Evolutionary conservation across 495 filamentous ascomycete genomes (phyloP).

Genomic region (Delitschia confertaspora): DNA sequence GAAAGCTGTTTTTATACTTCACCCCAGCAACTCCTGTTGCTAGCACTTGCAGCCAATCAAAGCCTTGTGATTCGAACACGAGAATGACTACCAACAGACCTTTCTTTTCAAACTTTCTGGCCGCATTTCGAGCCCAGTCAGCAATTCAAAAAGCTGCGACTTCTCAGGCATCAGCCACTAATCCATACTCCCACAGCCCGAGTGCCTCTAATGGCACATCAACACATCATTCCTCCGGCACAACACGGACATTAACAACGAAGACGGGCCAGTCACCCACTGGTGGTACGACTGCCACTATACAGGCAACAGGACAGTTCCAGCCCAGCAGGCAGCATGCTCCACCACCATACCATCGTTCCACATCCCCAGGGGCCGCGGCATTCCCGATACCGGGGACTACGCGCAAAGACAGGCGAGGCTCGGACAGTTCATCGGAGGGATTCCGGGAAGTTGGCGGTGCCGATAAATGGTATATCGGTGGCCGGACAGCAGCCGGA

Average conservation of each 20-base stretch:
- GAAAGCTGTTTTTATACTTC: too few species aligned
- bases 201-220: conserved; percentile 40
- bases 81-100: conserved; percentile 74
- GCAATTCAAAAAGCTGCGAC: conserved; percentile 38
- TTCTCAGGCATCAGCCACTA: conserved; percentile 30
- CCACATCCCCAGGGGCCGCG: conserved; percentile 21
- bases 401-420: conserved; percentile 46
- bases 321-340: conserved; percentile 25
- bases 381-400: conserved; percentile 22
- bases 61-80: too few species aligned
- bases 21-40: too few species aligned
- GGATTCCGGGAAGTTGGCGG: conserved; percentile 69
- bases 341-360: conserved; percentile 31
- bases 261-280: conserved; percentile 10
- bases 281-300: conserved; percentile 17
- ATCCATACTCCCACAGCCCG: conserved; percentile 35
- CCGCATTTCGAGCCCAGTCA: conserved; percentile 59
- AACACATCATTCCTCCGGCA: conserved; percentile 18
- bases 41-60: too few species aligned
- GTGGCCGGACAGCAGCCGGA: conserved; percentile 71
- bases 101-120: conserved; percentile 79
- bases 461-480: conserved; percentile 82
- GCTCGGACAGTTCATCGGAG: conserved; percentile 69
- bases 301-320: conserved; percentile 22
- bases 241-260: conserved; percentile 20